Evolutionary conservation across 179 eudicot genomes (phyloP), one percentile per base, ranked within the genome.

Genomic region (Silene noctiflora): DNA sequence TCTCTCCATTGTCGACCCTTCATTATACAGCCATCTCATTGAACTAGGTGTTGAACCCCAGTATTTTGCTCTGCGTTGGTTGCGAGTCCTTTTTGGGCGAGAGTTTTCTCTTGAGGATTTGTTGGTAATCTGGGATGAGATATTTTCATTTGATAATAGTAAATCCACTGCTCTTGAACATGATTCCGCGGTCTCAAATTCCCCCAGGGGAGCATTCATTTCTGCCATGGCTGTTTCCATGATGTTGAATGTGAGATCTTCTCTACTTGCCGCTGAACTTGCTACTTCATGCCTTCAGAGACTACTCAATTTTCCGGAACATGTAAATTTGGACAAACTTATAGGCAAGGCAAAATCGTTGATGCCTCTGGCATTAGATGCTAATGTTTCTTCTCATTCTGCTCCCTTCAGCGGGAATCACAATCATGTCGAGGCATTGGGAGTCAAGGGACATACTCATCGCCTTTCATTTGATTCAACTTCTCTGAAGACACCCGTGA

Each of bases 1-100:
- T 85, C 92, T 95, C 76, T 89, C 97, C 17, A 80, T 89, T 58
- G 93, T 89, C 27, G 99, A 95, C 81, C 76, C 90, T 20, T 89
- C 99, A 56, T 85, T 95, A 76, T 87, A 95, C 73, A 91, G 84
- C 76, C 99, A 95, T 79, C 87, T 95, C 53, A 89, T 91, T 77
- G 98, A 91, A 84, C 83, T 95, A 17, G 99, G 99, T 29, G 98
- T 95, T 71, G 98, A 95, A 84, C 99, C 99, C 67, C 99, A 95
- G 71, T 95, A 91, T 81, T 95, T 95, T 79, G 86, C 98, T 44
- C 93, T 95, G 66, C 98, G 99, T 71, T 95, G 99, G 99, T 79
- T 95, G 53, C 82, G 99, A 59, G 97, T 95, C 76, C 77, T 91
- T 56, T 95, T 91, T 81, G 98, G 99, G 61, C 97, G 99, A 33